Evolutionary conservation across 1,284 basidiomycete species (phyloP).

Genomic region (Sutorius eximius): DNA sequence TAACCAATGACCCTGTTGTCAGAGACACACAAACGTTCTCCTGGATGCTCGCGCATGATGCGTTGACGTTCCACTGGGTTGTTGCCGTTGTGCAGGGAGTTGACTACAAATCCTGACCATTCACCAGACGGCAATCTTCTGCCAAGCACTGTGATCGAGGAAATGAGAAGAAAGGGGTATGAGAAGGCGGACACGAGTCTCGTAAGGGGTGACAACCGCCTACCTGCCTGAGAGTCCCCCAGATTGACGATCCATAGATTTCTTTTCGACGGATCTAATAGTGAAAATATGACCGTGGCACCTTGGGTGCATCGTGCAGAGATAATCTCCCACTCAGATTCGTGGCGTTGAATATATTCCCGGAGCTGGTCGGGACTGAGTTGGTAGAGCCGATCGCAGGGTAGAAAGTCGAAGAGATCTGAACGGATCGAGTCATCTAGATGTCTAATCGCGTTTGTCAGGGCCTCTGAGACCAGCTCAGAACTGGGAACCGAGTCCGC

Average conservation of each 20-base stretch:
- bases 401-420: constrained; percentile 47
- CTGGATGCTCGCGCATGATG: constrained; percentile 54
- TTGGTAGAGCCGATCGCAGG: constrained; percentile 34
- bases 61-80: constrained; percentile 48
- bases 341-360: constrained; percentile 25
- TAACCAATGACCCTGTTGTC: constrained; percentile 62
- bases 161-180: constrained; percentile 14
- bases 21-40: constrained; percentile 49
- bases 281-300: constrained; percentile 57
- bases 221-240: constrained; percentile 66
- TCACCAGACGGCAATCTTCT: constrained; percentile 36
- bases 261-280: constrained; percentile 50
- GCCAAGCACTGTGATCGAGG: constrained; percentile 45
- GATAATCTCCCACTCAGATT: constrained; percentile 31
- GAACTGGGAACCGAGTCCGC: constrained; percentile 32
- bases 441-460: constrained; percentile 42
- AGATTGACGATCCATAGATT: constrained; percentile 68
- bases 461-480: constrained; percentile 43
- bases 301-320: constrained; percentile 56
- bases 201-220: constrained; percentile 7
- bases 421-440: constrained; percentile 47
- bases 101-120: constrained; percentile 48
- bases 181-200: constrained; percentile 9
- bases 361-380: constrained; percentile 29
- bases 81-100: constrained; percentile 56